Conservation (phyloP, 129 eudicot species). For the Heracleum sosnowskyi region DNA sequence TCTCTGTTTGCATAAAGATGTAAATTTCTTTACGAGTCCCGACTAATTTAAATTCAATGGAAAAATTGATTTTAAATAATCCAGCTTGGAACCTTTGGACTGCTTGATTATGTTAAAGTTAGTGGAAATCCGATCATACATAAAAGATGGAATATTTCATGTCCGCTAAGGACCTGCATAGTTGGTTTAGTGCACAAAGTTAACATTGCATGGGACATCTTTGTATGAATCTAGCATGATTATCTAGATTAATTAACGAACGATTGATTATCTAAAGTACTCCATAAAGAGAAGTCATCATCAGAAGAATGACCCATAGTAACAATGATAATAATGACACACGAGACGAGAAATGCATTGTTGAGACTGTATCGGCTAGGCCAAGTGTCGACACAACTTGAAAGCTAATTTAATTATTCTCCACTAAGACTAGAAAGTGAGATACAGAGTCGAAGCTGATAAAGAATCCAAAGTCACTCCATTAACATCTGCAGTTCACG, state of each 20-base stretch:
- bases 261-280: background rate
- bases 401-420: background rate
- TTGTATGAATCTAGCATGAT: background rate
- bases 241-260: background rate
- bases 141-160: background rate
- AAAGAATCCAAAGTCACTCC: constrained; percentile 4
- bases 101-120: background rate
- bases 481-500: background rate
- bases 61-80: no score
- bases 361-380: background rate
- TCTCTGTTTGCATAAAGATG: no score
- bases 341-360: background rate
- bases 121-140: no score
- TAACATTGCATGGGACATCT: background rate
- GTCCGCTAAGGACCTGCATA: background rate
- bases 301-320: constrained; percentile 2
- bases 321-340: background rate
- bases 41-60: no score
- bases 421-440: background rate
- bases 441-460: background rate
- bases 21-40: no score
- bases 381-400: background rate
- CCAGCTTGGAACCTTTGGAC: no score
- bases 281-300: background rate
- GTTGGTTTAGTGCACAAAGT: background rate